These are phyloP conservation scores for Ganoderma meredithae DNA, from an alignment of 1,284 basidiomycete species.

Conservation along the genomic window DNA sequence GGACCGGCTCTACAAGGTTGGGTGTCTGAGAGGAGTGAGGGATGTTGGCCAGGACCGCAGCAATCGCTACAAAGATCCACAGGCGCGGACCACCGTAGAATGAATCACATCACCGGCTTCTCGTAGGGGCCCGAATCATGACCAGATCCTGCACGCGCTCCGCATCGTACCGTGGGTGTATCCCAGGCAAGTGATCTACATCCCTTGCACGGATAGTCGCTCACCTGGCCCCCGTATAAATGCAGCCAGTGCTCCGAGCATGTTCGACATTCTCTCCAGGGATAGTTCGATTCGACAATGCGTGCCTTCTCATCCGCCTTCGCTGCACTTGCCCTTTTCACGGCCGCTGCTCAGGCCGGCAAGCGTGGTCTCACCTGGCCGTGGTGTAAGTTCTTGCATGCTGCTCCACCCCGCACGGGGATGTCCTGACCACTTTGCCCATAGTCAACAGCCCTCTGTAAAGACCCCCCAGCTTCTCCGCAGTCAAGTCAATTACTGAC, in stretches of 20 bases:
- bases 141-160: constrained; percentile 3
- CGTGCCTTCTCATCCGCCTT: constrained; percentile 5
- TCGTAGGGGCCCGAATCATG: background rate
- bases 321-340: constrained; percentile 9
- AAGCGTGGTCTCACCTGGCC: constrained; percentile 13
- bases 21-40: background rate
- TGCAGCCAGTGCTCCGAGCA: background rate
- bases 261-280: background rate
- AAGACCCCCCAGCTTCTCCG: background rate
- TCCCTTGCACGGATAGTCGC: background rate
- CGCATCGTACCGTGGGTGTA: background rate
- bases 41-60: background rate
- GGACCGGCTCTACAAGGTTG: background rate
- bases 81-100: background rate
- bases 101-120: background rate
- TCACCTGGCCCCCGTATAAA: constrained; percentile 3
- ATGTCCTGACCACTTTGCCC: background rate
- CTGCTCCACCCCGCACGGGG: too few species aligned
- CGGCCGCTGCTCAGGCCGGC: constrained; percentile 8
- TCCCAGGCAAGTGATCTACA: background rate
- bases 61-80: background rate
- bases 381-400: background rate
- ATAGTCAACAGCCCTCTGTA: constrained; percentile 7
- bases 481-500: background rate
- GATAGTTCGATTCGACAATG: constrained; percentile 3